Evolutionary conservation across 768 basidiomycete genomes (phyloP), one percentile per base, ranked within the genome.

Genomic region (Boletus rubescentipes): DNA sequence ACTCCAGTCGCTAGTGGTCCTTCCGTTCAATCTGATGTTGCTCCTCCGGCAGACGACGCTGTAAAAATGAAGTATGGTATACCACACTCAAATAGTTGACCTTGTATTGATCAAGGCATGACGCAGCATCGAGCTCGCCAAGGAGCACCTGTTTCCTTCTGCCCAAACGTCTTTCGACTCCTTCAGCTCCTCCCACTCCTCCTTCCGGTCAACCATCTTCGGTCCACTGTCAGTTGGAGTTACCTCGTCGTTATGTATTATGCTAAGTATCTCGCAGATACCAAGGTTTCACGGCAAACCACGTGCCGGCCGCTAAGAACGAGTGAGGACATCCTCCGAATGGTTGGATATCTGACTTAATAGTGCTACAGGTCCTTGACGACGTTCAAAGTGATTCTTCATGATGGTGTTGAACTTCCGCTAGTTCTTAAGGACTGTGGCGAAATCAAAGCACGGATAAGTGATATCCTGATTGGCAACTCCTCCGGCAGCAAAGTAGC

Each of bases 131-230:
- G 67, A 70, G 43, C 62, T 72, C 15, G 77, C 74, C 3, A 79
- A 76, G 58, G 73, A 79, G 29, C 76, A 72, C 7, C 54, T 81
- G n/a, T 80, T 81, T 60, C 80, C 79, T n/a, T 66, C 72, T 10
- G 59, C 62, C 8, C 59, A 63, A 31, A 55, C 62, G 31, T 44
- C 62, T 56, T 47, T 59, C 50, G 46, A 46, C 50, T 46, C 65
- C 49, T 64, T 68, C 53, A 51, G 38, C n/a, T 23, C 61, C 1
- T 10, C 49, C 15, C 52, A 70, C 4, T 61, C 65, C 9, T 83
- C 80, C 71, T 79, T 72, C 53, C 71, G 72, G 35, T 74, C 80
- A n/a, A 86, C 85, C 1, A 87, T 87, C 26, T 87, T 87, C 59
- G 85, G 84, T 20, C 82, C 83, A 48, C 64, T 86, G 86, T 86